Percentiles rank a stretch among this genome's conserved stretches.
Evolutionary conservation across 208 protist species (phyloP).

Genomic region (Trypanosoma melophagium): DNA sequence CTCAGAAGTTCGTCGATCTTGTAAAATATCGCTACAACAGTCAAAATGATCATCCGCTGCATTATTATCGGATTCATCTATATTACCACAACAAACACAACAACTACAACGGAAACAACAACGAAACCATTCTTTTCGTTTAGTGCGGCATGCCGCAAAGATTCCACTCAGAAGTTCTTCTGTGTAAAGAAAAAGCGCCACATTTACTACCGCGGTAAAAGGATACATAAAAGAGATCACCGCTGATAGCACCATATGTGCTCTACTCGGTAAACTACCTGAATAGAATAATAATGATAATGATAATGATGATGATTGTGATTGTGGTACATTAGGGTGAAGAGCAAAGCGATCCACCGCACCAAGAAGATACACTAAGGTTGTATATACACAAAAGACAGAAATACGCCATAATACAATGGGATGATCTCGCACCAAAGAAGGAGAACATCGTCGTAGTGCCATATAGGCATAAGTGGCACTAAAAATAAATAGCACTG

Average conservation of each 20-base stretch:
- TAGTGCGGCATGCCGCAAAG: background rate
- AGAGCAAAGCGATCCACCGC: slow-evolving; percentile 12
- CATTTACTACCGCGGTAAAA: slow-evolving; percentile 16
- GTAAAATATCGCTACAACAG: background rate
- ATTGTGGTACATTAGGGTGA: background rate
- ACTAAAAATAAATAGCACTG: slow-evolving; percentile 10
- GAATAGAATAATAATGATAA: background rate
- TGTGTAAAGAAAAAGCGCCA: slow-evolving; percentile 16
- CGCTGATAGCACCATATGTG: background rate
- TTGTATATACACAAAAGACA: slow-evolving; percentile 18
- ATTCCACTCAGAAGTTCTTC: slow-evolving; percentile 12
- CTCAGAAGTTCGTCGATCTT: background rate
- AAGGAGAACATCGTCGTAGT: slow-evolving; percentile 10
- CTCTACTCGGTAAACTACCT: no score
- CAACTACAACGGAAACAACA: background rate
- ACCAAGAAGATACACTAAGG: slow-evolving; percentile 13
- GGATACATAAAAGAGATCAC: slow-evolving; percentile 20
- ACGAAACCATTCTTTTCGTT: no score
- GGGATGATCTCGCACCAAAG: slow-evolving; percentile 11
- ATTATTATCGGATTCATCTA: background rate
- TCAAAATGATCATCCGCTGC: background rate
- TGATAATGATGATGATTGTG: background rate
- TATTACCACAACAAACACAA: background rate
- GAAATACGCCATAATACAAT: slow-evolving; percentile 21
- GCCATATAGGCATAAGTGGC: slow-evolving; percentile 13